Evolutionary conservation across 805 yeast genomes (phyloP), one percentile per base, ranked within the genome.

Genomic region (Zygoascus flipseniorum): DNA sequence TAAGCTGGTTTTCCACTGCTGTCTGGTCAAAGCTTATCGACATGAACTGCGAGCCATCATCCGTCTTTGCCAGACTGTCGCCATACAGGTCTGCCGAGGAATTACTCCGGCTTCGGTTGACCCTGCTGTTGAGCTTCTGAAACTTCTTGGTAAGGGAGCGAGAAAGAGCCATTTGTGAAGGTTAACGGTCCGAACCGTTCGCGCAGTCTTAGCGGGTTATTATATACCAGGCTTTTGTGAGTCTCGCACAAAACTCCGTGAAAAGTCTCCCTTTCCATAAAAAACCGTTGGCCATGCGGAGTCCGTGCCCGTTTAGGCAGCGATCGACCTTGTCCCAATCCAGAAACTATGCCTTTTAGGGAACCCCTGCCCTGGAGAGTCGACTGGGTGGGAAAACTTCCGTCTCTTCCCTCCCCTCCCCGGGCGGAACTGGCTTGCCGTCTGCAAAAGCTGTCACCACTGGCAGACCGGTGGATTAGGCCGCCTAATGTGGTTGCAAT

Each of bases 111-210:
- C 39, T 35, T n/a, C 26, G 20, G 5, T 3, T 5, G 44, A 42
- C 44, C 20, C 6, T 16, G 13, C 44, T 19, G 26, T 42, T 53
- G 31, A 58, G 53, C 42, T 56, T 55, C 47, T 55, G 59, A 11
- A 58, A 48, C 48, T 50, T 53, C 41, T 56, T 52, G 28, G 62
- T 58, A n/a, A 58, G 45, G 1, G 56, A 39, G 43, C 62, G 52
- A 26, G 54, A 47, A 11, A 58, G 50, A 4, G 59, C 54, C 62
- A 58, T 58, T n/a, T 26, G 51, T 35, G 39, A 35, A 35, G 39
- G 16, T 35, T 35, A 10, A 35, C 4, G 9, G 18, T 14, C 18
- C 19, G 39, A 35, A 35, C 39, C 16, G 39, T 13, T n/a, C 2
- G 39, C 5, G 4, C n/a, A n/a, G 39, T 35, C 39, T 5, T 6